Evolutionary conservation across 2,329 filamentous ascomycete genomes (phyloP), one percentile per base, ranked within the genome.

Genomic region (Fulvia fulva): DNA sequence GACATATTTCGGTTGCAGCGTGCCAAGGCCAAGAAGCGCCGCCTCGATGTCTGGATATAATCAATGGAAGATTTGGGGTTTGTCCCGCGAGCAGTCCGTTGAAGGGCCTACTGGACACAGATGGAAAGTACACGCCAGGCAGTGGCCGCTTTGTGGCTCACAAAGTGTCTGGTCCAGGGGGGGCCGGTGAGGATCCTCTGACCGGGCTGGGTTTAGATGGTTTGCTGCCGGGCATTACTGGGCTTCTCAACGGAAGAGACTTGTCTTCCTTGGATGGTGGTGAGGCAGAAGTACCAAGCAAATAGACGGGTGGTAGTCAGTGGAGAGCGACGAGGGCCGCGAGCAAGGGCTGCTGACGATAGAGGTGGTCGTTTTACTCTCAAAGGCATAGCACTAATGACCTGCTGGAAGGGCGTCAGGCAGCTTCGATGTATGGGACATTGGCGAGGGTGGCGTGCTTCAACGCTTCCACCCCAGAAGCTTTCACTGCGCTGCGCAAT

Each of bases 11-110:
- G 19, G 3, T 25, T 19, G 16, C n/a, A 50, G 50, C 30, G 12
- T 37, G 53, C 23, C 53, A 55, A 34, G 53, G 53, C 26, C 53
- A 43, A 3, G 43, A 55, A 37, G 26, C 23, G 46, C 14, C 23
- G 16, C 53, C 41, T 4, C 11, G 53, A 19, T 55, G 53, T 47
- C 28, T 55, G n/a, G 53, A 55, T 21, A 22, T 55, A 3, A n/a
- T 49, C 21, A 45, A n/a, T 22, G 53, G 43, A 19, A 30, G 53
- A 22, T 55, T 55, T 49, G 53, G 53, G 14, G 19, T 28, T 21
- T 55, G 53, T 34, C 41, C 53, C 8, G 53, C 53, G 6, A 47
- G 25, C 23, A 50, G 26, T 19, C 25, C 47, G 47, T 30, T 50
- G 47, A 50, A 50, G n/a, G 47, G 47, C 16, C 47, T 50, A 14